These are phyloP conservation scores for Tolypocladium endophyticum DNA, from an alignment of 2,329 filamentous ascomycete genomes.

Conservation along the genomic window DNA sequence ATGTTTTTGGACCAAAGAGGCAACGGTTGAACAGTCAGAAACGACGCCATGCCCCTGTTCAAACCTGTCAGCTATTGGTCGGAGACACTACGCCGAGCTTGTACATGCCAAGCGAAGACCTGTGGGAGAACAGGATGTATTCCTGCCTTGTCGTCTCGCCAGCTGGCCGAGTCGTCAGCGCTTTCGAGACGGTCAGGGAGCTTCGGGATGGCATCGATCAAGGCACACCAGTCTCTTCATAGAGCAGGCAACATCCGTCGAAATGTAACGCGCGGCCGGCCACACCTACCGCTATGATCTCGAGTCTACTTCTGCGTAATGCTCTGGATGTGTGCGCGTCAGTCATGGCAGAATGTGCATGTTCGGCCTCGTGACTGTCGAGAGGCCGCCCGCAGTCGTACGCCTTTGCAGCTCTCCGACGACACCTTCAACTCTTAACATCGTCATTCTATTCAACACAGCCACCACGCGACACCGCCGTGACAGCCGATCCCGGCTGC, in stretches of 20 bases:
- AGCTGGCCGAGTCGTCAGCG: slow-evolving; percentile 6
- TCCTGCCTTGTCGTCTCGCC: slow-evolving; percentile 6
- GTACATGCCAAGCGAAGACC: slow-evolving; percentile 3
- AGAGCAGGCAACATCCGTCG: slow-evolving; percentile 12
- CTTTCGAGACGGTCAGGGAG: slow-evolving; percentile 17
- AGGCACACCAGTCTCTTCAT: slow-evolving; percentile 23
- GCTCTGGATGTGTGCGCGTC: slow-evolving; percentile 8
- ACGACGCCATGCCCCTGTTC: too few species aligned
- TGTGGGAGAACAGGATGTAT: slow-evolving; percentile 6
- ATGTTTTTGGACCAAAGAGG: too few species aligned
- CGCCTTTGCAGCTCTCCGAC: too few species aligned
- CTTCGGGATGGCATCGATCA: slow-evolving; percentile 22
- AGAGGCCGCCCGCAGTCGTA: too few species aligned
- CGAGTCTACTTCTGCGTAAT: slow-evolving; percentile 6
- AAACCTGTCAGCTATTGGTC: not conserved
- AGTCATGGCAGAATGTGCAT: too few species aligned
- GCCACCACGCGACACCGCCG: not conserved
- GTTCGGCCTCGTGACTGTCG: too few species aligned
- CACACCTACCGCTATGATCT: slow-evolving; percentile 13
- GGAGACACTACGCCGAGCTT: slow-evolving; percentile 4
- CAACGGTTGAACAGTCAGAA: too few species aligned
- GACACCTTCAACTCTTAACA: too few species aligned
- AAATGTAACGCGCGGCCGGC: slow-evolving; percentile 16
- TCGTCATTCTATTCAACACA: too few species aligned
- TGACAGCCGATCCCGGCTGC: not conserved